Percentiles rank a stretch among this genome's conserved stretches.
Evolutionary conservation across 2,329 filamentous ascomycete genomes (phyloP).

Genomic region (Penicillium sp.): DNA sequence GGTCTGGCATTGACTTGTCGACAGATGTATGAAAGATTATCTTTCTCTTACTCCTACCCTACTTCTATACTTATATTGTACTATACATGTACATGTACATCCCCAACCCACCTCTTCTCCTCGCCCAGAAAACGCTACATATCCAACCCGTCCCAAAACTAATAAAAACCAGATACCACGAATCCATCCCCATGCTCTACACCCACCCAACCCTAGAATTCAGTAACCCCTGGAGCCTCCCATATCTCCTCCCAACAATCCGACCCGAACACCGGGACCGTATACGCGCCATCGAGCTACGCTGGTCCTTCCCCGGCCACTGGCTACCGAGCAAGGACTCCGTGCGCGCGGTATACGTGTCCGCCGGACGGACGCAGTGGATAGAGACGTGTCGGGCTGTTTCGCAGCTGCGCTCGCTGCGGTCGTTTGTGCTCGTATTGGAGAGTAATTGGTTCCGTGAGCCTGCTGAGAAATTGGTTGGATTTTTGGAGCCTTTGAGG

Average conservation of each 20-base stretch:
- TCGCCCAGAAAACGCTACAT: background rate
- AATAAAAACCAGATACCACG: slow-evolving; percentile 30
- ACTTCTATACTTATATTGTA: background rate
- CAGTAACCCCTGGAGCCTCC: slow-evolving; percentile 41
- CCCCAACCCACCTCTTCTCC: background rate
- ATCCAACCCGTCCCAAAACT: background rate
- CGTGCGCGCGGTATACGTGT: slow-evolving; percentile 38
- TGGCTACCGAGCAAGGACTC: slow-evolving; percentile 42
- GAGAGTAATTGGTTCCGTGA: slow-evolving; percentile 39
- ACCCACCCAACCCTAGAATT: slow-evolving; percentile 38
- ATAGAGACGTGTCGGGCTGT: slow-evolving; percentile 35
- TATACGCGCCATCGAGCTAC: slow-evolving; percentile 36
- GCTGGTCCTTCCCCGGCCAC: slow-evolving; percentile 41
- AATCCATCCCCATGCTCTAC: slow-evolving; percentile 38
- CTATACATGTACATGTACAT: background rate
- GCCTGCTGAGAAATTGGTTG: slow-evolving; percentile 33
- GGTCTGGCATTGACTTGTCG: slow-evolving; percentile 34
- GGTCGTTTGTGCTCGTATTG: slow-evolving; percentile 32
- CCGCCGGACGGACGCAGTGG: slow-evolving; percentile 38
- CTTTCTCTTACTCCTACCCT: too few relatives aligned
- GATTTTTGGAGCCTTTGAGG: slow-evolving; percentile 37
- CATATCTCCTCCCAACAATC: slow-evolving; percentile 38
- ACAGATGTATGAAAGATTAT: slow-evolving; percentile 29
- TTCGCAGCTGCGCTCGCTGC: slow-evolving; percentile 22
- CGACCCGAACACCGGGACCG: slow-evolving; percentile 27